Evolutionary conservation across 768 basidiomycete genomes (phyloP).

Genomic region (Roridomyces roridus): DNA sequence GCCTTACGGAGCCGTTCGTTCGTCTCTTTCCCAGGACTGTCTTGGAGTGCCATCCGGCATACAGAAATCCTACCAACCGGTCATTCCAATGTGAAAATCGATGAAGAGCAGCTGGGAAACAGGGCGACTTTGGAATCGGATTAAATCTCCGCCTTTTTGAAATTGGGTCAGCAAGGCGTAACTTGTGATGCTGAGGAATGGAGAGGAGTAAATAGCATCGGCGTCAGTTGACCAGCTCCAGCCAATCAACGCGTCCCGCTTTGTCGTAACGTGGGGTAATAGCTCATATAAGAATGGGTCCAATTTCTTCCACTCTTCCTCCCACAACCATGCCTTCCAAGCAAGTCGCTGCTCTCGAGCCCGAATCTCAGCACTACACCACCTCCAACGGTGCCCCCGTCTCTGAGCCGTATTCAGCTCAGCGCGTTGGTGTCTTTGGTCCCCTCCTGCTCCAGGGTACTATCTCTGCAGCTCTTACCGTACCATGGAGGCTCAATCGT

Average conservation of each 20-base stretch:
- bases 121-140: too few species aligned
- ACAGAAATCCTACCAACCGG: too few species aligned
- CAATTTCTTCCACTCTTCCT: conserved; percentile 10
- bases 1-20: too few species aligned
- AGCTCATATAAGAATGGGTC: background rate
- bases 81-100: too few species aligned
- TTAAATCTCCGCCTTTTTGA: too few species aligned
- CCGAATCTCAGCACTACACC: conserved; percentile 72
- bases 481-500: conserved; percentile 17
- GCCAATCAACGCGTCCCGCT: too few species aligned
- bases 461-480: conserved; percentile 26
- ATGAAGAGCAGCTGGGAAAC: too few species aligned
- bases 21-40: too few species aligned
- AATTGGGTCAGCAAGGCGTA: too few species aligned
- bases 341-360: conserved; percentile 58
- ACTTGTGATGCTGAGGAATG: too few species aligned
- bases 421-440: conserved; percentile 75
- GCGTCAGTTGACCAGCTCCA: too few species aligned
- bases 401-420: conserved; percentile 76
- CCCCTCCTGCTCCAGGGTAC: conserved; percentile 90
- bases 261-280: background rate
- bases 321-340: conserved; percentile 63
- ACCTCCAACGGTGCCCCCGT: conserved; percentile 86
- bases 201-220: background rate
- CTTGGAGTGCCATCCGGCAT: too few species aligned